Conservation (phyloP, 2,329 filamentous ascomycete species). For the Paraphaeosphaeria sporulosa region DNA sequence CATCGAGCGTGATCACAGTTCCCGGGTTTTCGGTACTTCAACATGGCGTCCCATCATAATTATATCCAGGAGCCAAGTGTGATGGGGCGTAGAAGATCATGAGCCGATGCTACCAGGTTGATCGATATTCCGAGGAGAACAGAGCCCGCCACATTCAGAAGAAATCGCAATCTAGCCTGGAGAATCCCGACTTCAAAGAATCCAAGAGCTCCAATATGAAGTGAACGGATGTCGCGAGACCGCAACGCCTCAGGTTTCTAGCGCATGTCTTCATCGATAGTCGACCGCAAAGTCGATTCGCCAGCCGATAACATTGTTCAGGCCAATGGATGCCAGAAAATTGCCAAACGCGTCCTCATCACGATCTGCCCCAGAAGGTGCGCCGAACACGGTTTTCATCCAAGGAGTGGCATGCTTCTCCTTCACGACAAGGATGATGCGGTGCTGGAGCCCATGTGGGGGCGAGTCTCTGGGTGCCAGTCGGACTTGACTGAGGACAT, state of each 20-base stretch:
- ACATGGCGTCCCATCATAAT: neutral
- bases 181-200: neutral
- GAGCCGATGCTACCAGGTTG: neutral
- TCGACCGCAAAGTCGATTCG: slow-evolving; percentile 21
- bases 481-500: neutral
- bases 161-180: neutral
- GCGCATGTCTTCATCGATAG: slow-evolving; percentile 20
- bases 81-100: neutral
- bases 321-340: slow-evolving; percentile 13
- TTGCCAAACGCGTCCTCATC: neutral
- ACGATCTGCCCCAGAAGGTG: neutral
- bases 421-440: slow-evolving; percentile 22
- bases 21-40: neutral
- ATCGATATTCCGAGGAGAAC: neutral
- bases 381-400: slow-evolving; percentile 16
- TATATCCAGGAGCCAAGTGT: neutral
- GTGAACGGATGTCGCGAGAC: neutral
- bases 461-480: neutral
- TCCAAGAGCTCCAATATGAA: neutral
- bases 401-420: slow-evolving; percentile 5
- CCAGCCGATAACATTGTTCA: slow-evolving; percentile 12
- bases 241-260: neutral
- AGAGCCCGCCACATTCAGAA: neutral
- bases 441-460: neutral
- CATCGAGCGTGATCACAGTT: neutral